Percentiles rank a stretch among this genome's conserved stretches.
phyloP scores from a whole-genome alignment of 106 monocot genomes.

The Alisma plantagoaquatica region DNA sequence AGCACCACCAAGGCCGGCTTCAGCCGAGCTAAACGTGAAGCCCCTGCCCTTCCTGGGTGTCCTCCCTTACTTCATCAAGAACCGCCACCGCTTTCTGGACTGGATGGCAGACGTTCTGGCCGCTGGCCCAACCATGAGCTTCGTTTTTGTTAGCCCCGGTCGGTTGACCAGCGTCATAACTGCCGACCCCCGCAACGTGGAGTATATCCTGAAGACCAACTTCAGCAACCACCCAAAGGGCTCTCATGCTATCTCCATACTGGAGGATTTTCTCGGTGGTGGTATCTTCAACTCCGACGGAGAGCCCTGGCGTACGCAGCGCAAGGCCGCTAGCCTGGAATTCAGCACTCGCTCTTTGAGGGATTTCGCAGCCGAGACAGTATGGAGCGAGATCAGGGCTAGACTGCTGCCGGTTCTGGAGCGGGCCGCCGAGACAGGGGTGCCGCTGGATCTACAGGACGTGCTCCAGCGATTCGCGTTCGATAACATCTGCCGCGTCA shows the following conservation, averaged over 20 bases:
- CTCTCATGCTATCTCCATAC: no score
- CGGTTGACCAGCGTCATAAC: slow-evolving; percentile 31
- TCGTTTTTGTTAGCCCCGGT: slow-evolving; percentile 1
- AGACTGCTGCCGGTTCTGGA: neutral
- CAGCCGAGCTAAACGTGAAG: no score
- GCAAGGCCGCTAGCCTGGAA: slow-evolving; percentile 6
- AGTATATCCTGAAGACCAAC: slow-evolving; percentile 3
- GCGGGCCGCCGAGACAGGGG: neutral
- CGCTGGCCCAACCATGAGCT: neutral
- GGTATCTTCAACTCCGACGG: slow-evolving; percentile 35
- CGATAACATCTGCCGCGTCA: slow-evolving; percentile 7
- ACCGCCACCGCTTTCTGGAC: slow-evolving; percentile 6
- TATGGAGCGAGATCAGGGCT: neutral
- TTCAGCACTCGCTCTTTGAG: no score
- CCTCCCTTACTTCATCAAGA: no score
- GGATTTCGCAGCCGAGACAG: no score
- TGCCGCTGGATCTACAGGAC: slow-evolving; percentile 3
- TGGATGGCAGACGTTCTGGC: slow-evolving; percentile 10
- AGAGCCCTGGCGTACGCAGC: slow-evolving; percentile 2
- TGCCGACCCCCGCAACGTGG: slow-evolving; percentile 20
- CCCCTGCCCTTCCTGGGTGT: no score
- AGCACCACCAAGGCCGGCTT: neutral
- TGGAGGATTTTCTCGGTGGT: slow-evolving; percentile 29
- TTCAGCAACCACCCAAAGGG: slow-evolving; percentile 48
- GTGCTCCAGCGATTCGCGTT: slow-evolving; percentile 6